Percentiles rank a stretch among this genome's conserved stretches.
phyloP scores from a whole-genome alignment of 192 early-diverging fungal genomes.

The Coemansia sp. region DNA sequence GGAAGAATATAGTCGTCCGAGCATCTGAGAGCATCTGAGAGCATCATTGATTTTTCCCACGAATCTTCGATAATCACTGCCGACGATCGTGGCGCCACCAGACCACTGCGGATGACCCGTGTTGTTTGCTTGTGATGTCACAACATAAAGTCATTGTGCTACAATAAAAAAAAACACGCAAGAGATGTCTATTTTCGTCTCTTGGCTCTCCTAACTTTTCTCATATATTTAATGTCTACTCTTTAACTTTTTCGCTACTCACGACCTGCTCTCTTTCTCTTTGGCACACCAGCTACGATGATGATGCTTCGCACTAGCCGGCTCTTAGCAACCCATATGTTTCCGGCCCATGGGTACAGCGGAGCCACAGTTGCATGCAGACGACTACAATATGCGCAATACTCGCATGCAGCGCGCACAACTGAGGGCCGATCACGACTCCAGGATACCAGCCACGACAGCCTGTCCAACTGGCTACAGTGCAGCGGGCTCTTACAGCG shows the following conservation, averaged over 20 bases:
- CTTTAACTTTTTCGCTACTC: background rate
- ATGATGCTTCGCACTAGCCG: conserved; percentile 9
- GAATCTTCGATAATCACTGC: background rate
- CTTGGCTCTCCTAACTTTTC: background rate
- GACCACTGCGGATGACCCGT: conserved; percentile 2
- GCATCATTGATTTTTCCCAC: background rate
- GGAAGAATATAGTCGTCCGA: background rate
- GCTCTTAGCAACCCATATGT: background rate
- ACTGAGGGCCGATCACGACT: background rate
- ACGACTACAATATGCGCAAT: conserved; percentile 1
- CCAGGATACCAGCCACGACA: background rate
- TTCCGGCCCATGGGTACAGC: background rate
- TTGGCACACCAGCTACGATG: background rate
- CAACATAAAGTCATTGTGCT: background rate
- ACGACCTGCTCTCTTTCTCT: background rate
- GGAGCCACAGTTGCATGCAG: background rate
- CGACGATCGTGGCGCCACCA: conserved; percentile 6
- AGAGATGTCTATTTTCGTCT: background rate
- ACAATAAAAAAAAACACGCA: background rate
- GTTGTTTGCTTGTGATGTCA: background rate
- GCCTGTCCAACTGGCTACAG: conserved; percentile 13
- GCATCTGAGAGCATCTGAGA: background rate
- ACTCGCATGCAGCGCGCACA: conserved; percentile 6
- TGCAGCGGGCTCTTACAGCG: conserved; percentile 3
- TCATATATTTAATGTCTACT: background rate